Conservation (phyloP, 1,284 basidiomycete genomes). For the Malassezia nana region DNA sequence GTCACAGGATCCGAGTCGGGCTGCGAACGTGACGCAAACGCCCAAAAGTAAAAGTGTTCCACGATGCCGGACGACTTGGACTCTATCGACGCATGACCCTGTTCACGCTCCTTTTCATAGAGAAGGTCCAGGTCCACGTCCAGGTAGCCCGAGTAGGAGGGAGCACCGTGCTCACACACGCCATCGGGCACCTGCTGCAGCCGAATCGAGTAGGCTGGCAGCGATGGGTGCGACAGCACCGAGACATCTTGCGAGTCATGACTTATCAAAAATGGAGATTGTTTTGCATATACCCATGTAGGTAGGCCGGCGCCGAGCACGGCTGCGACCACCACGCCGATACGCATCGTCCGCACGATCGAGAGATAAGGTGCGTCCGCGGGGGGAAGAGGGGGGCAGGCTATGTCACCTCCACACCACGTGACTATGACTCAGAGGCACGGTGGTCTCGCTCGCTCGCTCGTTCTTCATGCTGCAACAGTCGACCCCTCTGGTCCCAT, state of each 20-base stretch:
- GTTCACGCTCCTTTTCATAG: slow-evolving; percentile 20
- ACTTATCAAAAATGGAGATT: slow-evolving; percentile 2
- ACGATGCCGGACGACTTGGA: slow-evolving; percentile 21
- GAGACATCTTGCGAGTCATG: not conserved
- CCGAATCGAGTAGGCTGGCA: slow-evolving; percentile 43
- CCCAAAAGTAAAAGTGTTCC: slow-evolving; percentile 49
- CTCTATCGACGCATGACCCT: not conserved
- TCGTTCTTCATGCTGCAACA: slow-evolving; percentile 31
- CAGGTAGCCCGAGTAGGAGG: slow-evolving; percentile 43
- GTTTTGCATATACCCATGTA: not conserved
- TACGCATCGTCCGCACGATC: not conserved
- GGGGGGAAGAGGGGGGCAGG: too few species aligned
- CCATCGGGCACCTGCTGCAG: slow-evolving; percentile 25
- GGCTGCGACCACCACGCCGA: not conserved
- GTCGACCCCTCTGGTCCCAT: slow-evolving; percentile 29
- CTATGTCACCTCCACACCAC: not conserved
- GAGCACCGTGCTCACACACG: slow-evolving; percentile 30
- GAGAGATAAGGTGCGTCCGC: too few species aligned
- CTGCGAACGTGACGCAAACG: slow-evolving; percentile 40
- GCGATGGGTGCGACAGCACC: slow-evolving; percentile 27
- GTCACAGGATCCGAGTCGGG: slow-evolving; percentile 37
- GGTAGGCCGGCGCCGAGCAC: not conserved
- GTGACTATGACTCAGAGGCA: not conserved
- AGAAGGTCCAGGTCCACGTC: slow-evolving; percentile 44
- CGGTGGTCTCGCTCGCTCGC: not conserved